These are phyloP conservation scores for Gracilaria domingensis DNA, from an alignment of 23 red algal species.

Conservation along the genomic window DNA sequence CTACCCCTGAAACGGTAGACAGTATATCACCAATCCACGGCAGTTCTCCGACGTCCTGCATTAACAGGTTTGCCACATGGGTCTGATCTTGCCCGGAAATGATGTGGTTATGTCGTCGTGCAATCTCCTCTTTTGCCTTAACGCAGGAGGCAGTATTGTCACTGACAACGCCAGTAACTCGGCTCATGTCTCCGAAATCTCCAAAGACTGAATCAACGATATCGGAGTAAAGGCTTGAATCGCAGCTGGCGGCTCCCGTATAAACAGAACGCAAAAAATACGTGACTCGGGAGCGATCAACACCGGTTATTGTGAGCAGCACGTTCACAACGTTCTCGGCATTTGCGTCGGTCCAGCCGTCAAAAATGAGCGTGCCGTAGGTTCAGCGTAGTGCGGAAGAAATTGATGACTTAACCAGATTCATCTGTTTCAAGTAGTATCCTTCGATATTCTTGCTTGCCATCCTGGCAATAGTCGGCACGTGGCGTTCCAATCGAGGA, in stretches of 20 bases:
- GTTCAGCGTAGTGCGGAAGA: no score
- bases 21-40: background rate
- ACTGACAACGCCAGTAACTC: background rate
- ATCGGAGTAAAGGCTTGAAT: background rate
- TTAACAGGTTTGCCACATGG: slow-evolving; percentile 1
- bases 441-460: no score
- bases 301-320: background rate
- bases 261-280: slow-evolving; percentile 23
- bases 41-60: background rate
- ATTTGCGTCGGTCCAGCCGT: slow-evolving; percentile 6
- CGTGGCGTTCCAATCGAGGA: no score
- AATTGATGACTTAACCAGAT: no score
- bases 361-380: slow-evolving; percentile 22
- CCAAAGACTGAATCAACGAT: background rate
- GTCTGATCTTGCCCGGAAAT: slow-evolving; percentile 11
- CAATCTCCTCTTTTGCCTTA: background rate
- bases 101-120: background rate
- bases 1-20: background rate
- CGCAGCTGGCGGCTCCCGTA: background rate
- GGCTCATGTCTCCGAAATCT: background rate
- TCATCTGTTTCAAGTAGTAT: no score
- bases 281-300: background rate
- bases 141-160: background rate
- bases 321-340: background rate
- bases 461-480: no score